phyloP scores from a whole-genome alignment of 495 filamentous ascomycete genomes.

The Penicillium alfredii region DNA sequence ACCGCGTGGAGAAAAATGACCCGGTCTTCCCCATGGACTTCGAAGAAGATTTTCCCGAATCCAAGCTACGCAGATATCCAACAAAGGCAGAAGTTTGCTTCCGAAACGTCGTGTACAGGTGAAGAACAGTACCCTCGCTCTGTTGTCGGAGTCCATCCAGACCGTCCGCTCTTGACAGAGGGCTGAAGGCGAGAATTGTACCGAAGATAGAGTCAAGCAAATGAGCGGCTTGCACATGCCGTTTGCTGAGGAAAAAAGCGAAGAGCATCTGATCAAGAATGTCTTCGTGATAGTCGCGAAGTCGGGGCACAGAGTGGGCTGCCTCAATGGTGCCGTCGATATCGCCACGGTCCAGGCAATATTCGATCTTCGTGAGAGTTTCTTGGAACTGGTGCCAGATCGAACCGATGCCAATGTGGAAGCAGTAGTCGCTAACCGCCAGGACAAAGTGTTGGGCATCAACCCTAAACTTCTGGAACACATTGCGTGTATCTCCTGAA shows the following conservation, averaged over 20 bases:
- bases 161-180: slow-evolving; percentile 40
- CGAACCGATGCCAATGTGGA: slow-evolving; percentile 64
- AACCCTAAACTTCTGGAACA: slow-evolving; percentile 57
- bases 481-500: slow-evolving; percentile 33
- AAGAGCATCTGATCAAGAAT: slow-evolving; percentile 77
- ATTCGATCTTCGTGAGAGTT: slow-evolving; percentile 59
- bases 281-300: slow-evolving; percentile 67
- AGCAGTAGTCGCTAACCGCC: slow-evolving; percentile 64
- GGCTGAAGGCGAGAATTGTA: slow-evolving; percentile 63
- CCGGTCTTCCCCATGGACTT: slow-evolving; percentile 26
- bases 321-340: slow-evolving; percentile 48
- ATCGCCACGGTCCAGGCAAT: slow-evolving; percentile 43
- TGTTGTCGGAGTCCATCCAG: slow-evolving; percentile 31
- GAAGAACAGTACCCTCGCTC: slow-evolving; percentile 38
- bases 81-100: slow-evolving; percentile 64
- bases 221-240: slow-evolving; percentile 55
- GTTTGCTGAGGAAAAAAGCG: slow-evolving; percentile 56
- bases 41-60: slow-evolving; percentile 44
- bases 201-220: slow-evolving; percentile 74
- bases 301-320: slow-evolving; percentile 48
- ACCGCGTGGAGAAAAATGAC: slow-evolving; percentile 22
- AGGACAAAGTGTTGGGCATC: slow-evolving; percentile 75
- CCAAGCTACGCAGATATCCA: slow-evolving; percentile 32
- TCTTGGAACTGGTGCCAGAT: slow-evolving; percentile 65
- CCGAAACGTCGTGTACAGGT: slow-evolving; percentile 57